phyloP scores from a whole-genome alignment of 768 basidiomycete species.

The Mycena capillaripes region DNA sequence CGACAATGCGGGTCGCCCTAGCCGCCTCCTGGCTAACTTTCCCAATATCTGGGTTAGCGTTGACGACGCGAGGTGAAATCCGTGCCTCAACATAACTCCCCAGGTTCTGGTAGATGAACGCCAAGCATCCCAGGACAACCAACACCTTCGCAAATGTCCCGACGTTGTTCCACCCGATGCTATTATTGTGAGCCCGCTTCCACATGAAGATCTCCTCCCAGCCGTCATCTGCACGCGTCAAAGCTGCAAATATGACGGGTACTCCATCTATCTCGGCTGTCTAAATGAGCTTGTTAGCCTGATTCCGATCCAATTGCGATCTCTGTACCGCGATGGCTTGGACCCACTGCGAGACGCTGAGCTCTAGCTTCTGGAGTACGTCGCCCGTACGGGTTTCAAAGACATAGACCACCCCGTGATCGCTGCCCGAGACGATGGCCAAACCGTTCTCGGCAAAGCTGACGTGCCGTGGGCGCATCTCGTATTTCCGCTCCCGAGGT shows the following conservation, averaged over 20 bases:
- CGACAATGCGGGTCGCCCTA: background rate
- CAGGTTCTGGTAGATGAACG: constrained; percentile 6
- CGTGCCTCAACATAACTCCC: background rate
- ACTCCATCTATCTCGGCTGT: background rate
- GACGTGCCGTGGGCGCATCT: background rate
- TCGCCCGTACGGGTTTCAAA: background rate
- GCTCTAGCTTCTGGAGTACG: background rate
- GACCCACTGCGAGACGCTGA: background rate
- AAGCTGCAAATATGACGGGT: background rate
- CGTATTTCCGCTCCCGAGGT: background rate
- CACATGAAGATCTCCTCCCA: constrained; percentile 5
- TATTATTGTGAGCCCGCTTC: background rate
- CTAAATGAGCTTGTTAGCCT: background rate
- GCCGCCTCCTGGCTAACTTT: background rate
- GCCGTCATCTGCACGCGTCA: background rate
- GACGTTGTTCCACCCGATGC: background rate
- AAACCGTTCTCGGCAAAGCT: background rate
- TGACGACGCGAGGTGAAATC: background rate
- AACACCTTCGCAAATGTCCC: background rate
- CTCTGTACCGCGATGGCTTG: background rate
- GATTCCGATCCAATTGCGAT: background rate
- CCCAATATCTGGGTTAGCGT: background rate
- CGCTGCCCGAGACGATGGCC: background rate
- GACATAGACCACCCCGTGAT: constrained; percentile 29
- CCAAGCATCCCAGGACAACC: constrained; percentile 5